A percentile compares a stretch with the other conserved stretches of the same genome.
Evolutionary conservation across 2,329 filamentous ascomycete genomes (phyloP).

Genomic region (Nigrograna mackinnonii): DNA sequence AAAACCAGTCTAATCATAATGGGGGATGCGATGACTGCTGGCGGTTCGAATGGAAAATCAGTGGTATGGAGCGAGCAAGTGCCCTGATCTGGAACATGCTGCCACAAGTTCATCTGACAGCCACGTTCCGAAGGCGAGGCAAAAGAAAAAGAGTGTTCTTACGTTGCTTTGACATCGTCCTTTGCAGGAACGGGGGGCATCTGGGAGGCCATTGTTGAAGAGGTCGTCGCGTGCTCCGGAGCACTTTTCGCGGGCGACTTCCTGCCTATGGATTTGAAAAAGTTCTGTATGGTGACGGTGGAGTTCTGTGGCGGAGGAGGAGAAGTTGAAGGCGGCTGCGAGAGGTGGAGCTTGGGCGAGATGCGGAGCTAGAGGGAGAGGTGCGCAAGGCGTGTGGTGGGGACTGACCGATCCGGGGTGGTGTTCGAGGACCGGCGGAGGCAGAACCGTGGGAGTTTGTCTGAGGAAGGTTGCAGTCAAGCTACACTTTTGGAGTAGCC

Average conservation of each 20-base stretch:
- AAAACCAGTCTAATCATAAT: too few species aligned
- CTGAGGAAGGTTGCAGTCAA: constrained; percentile 1
- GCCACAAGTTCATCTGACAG: too few species aligned
- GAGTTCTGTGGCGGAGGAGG: constrained; percentile 6
- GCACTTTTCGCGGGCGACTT: constrained; percentile 38
- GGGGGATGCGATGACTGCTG: too few species aligned
- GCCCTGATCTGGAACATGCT: not conserved
- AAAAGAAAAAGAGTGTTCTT: constrained; percentile 36
- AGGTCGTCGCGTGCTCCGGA: constrained; percentile 34
- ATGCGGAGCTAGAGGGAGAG: constrained; percentile 9
- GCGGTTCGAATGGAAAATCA: too few species aligned
- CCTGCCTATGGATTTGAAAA: constrained; percentile 34
- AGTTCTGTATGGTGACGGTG: constrained; percentile 21
- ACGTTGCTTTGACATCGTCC: constrained; percentile 66
- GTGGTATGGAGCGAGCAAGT: too few species aligned
- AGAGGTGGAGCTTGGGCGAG: constrained; percentile 5
- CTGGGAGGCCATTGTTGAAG: constrained; percentile 30
- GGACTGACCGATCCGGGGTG: not conserved
- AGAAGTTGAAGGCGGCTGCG: constrained; percentile 4
- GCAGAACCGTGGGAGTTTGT: not conserved
- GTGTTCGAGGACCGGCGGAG: not conserved
- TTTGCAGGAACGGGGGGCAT: constrained; percentile 55
- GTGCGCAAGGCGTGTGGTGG: constrained; percentile 8
- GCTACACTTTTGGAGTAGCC: too few species aligned
- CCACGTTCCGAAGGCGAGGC: too few species aligned